Conservation (phyloP, 2,329 filamentous ascomycete genomes). For the Phaeosphaeria sp. region DNA sequence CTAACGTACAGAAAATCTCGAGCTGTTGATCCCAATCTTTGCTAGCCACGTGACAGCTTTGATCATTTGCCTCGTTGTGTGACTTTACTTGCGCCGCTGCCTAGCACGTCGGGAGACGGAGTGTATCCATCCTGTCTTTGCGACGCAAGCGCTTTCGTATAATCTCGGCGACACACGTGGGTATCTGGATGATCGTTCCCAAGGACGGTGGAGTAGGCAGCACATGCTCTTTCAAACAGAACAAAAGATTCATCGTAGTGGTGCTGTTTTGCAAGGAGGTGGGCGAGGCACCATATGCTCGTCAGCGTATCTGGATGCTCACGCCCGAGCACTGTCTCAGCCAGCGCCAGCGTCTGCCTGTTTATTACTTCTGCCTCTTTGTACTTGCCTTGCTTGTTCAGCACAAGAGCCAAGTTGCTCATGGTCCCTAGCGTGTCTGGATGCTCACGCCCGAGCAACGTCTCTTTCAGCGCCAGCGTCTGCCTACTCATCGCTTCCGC, state of each 20-base stretch:
- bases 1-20: neutral
- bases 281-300: conserved; percentile 10
- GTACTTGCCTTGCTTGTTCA: neutral
- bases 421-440: conserved; percentile 6
- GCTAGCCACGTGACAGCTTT: neutral
- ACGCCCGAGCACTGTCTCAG: conserved; percentile 4
- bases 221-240: conserved; percentile 10
- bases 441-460: conserved; percentile 3
- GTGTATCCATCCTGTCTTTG: neutral
- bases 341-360: conserved; percentile 2
- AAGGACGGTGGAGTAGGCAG: conserved; percentile 6
- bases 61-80: conserved; percentile 3
- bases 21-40: neutral
- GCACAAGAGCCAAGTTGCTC: conserved; percentile 8
- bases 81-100: conserved; percentile 1
- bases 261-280: conserved; percentile 8
- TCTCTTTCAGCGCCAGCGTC: conserved; percentile 3
- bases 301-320: neutral
- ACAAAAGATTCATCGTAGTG: conserved; percentile 5
- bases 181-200: conserved; percentile 12
- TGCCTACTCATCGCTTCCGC: conserved; percentile 11
- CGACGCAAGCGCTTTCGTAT: neutral
- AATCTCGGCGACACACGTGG: conserved; percentile 9
- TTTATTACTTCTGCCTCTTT: neutral
- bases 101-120: neutral